These are phyloP conservation scores for Bauhinia variegata DNA, from an alignment of 306 rosid species.

Conservation along the genomic window DNA sequence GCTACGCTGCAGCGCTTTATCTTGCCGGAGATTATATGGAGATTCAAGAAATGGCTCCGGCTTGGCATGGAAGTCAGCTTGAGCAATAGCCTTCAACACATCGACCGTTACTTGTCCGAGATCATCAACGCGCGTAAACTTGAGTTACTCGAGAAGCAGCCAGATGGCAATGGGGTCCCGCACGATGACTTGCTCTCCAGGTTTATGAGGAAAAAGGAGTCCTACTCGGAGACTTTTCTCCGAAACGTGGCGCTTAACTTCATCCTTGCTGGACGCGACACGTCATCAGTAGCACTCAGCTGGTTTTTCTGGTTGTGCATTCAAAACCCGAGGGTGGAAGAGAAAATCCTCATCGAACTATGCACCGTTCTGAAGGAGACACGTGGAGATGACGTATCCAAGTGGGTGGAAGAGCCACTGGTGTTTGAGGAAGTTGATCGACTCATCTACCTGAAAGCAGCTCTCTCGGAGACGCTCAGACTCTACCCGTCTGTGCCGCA, in stretches of 20 bases:
- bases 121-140: conserved; percentile 68
- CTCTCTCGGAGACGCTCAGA: conserved; percentile 76
- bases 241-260: conserved; percentile 86
- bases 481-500: conserved; percentile 89
- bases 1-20: conserved; percentile 52
- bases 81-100: conserved; percentile 53
- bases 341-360: conserved; percentile 62
- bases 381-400: conserved; percentile 55
- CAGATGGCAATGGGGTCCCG: conserved; percentile 16
- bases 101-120: conserved; percentile 51
- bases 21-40: conserved; percentile 44
- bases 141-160: conserved; percentile 44
- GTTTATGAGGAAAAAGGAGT: conserved; percentile 81
- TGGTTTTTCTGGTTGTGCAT: conserved; percentile 88
- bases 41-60: conserved; percentile 45
- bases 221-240: conserved; percentile 69
- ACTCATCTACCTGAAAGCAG: conserved; percentile 72
- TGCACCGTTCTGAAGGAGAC: conserved; percentile 70
- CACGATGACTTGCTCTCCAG: conserved; percentile 80
- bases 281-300: conserved; percentile 81
- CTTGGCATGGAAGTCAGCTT: conserved; percentile 66
- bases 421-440: conserved; percentile 84
- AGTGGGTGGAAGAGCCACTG: conserved; percentile 69
- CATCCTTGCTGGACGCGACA: conserved; percentile 96
- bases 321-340: conserved; percentile 58